Conservation (phyloP, 176 grass and related monocot genomes). For the Hyparrhenia diplandra region DNA sequence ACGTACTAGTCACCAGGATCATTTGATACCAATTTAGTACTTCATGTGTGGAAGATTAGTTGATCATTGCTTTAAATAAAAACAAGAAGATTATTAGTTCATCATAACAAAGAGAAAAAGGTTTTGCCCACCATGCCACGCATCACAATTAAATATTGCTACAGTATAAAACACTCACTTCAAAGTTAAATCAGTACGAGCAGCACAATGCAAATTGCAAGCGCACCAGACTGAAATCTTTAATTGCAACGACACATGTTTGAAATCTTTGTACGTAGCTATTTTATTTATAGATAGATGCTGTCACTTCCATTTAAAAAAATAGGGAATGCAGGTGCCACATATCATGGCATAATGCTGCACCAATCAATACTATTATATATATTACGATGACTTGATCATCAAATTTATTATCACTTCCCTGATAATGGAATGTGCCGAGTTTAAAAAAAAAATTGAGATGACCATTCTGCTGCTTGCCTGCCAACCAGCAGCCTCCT, state of each 20-base stretch:
- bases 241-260: not conserved
- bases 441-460: not conserved
- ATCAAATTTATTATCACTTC: not conserved
- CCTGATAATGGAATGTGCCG: not conserved
- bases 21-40: not conserved
- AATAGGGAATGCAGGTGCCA: not conserved
- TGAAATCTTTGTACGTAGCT: not conserved
- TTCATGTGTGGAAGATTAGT: not conserved
- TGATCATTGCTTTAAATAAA: not conserved
- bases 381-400: not conserved
- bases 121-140: constrained; percentile 5
- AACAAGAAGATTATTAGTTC: not conserved
- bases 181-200: not conserved
- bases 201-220: not conserved
- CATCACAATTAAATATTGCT: not conserved
- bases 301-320: not conserved
- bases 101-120: not conserved
- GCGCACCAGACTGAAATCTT: not conserved
- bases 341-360: constrained; percentile 6
- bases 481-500: constrained; percentile 37
- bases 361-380: not conserved
- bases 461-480: constrained; percentile 13
- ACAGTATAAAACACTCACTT: not conserved
- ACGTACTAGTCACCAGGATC: not conserved
- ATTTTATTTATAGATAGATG: not conserved